phyloP scores from a whole-genome alignment of 2,329 filamentous ascomycete species.

The Sporothrix phasma region DNA sequence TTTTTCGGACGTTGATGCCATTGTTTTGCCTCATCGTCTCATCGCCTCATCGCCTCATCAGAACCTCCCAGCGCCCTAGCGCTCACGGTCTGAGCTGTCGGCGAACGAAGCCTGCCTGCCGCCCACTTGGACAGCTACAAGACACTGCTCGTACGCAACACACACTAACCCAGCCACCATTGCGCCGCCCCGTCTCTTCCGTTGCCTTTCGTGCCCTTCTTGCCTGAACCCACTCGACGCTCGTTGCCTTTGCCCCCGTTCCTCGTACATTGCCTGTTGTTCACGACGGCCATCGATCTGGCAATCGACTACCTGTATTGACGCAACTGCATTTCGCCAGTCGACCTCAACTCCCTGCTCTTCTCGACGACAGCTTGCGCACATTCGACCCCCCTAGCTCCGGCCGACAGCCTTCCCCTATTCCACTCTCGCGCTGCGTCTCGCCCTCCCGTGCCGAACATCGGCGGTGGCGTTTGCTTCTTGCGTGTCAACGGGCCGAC shows the following conservation, averaged over 20 bases:
- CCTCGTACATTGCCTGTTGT: not conserved
- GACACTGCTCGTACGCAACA: not conserved
- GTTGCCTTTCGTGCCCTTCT: constrained; percentile 7
- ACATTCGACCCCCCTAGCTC: not conserved
- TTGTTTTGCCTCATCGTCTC: not conserved
- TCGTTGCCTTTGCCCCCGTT: not conserved
- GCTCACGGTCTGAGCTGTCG: not conserved
- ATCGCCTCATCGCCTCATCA: too few species aligned
- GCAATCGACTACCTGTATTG: not conserved
- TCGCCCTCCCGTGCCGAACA: not conserved
- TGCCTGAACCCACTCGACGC: not conserved
- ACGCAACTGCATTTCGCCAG: not conserved
- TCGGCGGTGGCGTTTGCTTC: constrained; percentile 2
- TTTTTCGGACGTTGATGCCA: not conserved
- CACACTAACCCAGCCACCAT: constrained; percentile 12
- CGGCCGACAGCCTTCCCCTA: not conserved
- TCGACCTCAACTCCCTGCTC: too few species aligned
- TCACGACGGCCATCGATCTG: not conserved
- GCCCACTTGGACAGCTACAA: not conserved
- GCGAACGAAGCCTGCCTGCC: not conserved
- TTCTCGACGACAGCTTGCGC: not conserved
- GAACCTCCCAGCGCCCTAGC: not conserved
- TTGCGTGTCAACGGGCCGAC: not conserved
- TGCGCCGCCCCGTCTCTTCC: constrained; percentile 13
- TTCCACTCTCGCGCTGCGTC: not conserved